Evolutionary conservation across 1,284 basidiomycete species (phyloP).

Genomic region (Pisolithus thermaeus): DNA sequence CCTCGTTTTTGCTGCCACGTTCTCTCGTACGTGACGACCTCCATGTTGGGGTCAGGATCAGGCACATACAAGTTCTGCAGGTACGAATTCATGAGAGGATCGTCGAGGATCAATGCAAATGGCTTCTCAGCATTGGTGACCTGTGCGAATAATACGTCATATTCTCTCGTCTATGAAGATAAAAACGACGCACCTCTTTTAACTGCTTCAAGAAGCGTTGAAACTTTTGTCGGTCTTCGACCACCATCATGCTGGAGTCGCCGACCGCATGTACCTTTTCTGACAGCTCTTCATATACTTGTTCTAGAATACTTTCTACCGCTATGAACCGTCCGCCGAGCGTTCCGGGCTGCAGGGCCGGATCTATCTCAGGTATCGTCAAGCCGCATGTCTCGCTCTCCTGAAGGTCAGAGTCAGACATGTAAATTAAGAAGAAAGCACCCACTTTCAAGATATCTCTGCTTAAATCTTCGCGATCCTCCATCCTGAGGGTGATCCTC

Average conservation of each 20-base stretch:
- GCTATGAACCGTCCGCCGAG: constrained; percentile 98
- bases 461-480: constrained; percentile 91
- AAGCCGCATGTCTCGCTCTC: constrained; percentile 92
- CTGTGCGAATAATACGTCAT: constrained; percentile 30
- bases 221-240: constrained; percentile 54
- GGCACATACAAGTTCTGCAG: constrained; percentile 84
- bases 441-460: constrained; percentile 88
- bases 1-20: constrained; percentile 90
- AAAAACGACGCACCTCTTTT: constrained; percentile 52
- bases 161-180: background rate
- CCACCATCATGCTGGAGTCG: constrained; percentile 48
- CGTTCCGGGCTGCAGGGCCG: constrained; percentile 88
- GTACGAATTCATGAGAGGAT: constrained; percentile 94
- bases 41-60: constrained; percentile 90
- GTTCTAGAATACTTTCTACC: constrained; percentile 90
- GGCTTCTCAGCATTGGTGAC: constrained; percentile 72
- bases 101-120: constrained; percentile 95
- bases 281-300: constrained; percentile 93
- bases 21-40: constrained; percentile 77
- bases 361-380: constrained; percentile 91
- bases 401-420: background rate
- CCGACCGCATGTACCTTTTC: constrained; percentile 81
- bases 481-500: constrained; percentile 83
- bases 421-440: background rate
- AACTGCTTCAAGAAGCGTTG: constrained; percentile 76